Evolutionary conservation across 116 monocot genomes (phyloP), one percentile per base, ranked within the genome.

Genomic region (Trichopus zeylanicus): DNA sequence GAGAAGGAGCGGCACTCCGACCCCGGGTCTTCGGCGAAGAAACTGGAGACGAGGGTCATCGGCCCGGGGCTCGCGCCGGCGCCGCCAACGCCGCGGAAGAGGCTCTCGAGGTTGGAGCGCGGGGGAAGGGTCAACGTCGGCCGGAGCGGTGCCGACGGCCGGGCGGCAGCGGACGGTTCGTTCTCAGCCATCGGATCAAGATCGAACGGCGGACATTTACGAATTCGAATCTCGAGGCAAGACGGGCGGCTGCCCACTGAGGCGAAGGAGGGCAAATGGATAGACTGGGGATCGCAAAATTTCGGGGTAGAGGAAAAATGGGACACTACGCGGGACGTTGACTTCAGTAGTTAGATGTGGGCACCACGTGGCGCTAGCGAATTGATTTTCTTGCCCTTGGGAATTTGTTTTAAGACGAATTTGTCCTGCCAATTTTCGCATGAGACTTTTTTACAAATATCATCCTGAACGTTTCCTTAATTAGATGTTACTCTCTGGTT

Each of bases 41-140:
- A 86, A 75, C 73, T 86, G 29, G 91, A 74, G 5, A 75, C 75
- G 26, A 78, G 73, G 18, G 85, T 76, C 66, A 74, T 79, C 54
- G 80, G 78, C 15, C 81, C 84, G 15, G 89, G 84, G 69, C 81
- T 78, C 27, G 30, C 13, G 2, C 21, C 42, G 37, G 12, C 56
- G 23, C 38, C 49, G 21, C 35, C 59, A 24, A 61, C 64, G 19
- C 65, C 64, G 2, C 61, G 61, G 63, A 71, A 73, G 31, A 83
- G 37, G 64, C 59, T 60, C 59, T 65, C 77, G 42, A 60, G 31
- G 52, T 66, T 33, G 32, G 67, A 48, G 21, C 77, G 70, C 42
- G 79, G 79, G 11, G 88, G 88, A 1, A 88, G 74, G 7, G 66
- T 38, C 1, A 83, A 46, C 21, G 78, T 77, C 16, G 86, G 79